Percentiles rank a stretch among this genome's conserved stretches.
Conservation (phyloP, 2,329 filamentous ascomycete genomes). For the Ascochyta fabae region DNA sequence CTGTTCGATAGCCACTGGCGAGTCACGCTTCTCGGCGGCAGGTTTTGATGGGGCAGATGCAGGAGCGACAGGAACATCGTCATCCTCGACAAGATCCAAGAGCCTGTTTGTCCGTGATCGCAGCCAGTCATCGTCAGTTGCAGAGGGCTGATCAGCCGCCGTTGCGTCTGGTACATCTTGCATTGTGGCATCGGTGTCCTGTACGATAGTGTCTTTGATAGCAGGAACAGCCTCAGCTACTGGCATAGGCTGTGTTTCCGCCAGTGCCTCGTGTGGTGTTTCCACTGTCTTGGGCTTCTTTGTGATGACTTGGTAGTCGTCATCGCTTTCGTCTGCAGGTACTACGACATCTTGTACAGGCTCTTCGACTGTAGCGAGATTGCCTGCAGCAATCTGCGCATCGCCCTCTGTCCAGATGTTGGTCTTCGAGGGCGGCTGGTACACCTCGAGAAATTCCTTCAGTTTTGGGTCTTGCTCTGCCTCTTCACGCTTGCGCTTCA, state of each 20-base stretch:
- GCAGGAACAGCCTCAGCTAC: not conserved
- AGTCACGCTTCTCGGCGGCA: constrained; percentile 17
- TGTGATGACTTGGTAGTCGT: constrained; percentile 73
- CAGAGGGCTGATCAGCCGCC: constrained; percentile 49
- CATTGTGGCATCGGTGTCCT: constrained; percentile 27
- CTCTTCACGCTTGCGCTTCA: constrained; percentile 72
- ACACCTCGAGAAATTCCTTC: constrained; percentile 83
- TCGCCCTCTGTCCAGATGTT: constrained; percentile 68
- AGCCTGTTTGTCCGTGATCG: constrained; percentile 86
- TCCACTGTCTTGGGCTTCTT: constrained; percentile 51
- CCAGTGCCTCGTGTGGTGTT: constrained; percentile 1
- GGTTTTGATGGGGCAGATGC: constrained; percentile 13
- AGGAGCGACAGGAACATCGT: constrained; percentile 54
- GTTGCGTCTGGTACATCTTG: constrained; percentile 22
- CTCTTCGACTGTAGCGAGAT: constrained; percentile 23
- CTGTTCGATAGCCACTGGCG: constrained; percentile 18
- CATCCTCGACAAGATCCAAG: constrained; percentile 81
- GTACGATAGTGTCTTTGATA: not conserved
- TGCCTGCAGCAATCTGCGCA: constrained; percentile 27
- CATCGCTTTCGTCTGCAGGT: constrained; percentile 67
- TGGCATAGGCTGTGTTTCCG: constrained; percentile 11
- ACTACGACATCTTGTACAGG: constrained; percentile 31
- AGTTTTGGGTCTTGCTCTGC: constrained; percentile 75
- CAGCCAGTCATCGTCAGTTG: constrained; percentile 89
- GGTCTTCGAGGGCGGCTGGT: constrained; percentile 71